Conservation (phyloP, 202 grass and related monocot genomes). For the Digitaria exilis region DNA sequence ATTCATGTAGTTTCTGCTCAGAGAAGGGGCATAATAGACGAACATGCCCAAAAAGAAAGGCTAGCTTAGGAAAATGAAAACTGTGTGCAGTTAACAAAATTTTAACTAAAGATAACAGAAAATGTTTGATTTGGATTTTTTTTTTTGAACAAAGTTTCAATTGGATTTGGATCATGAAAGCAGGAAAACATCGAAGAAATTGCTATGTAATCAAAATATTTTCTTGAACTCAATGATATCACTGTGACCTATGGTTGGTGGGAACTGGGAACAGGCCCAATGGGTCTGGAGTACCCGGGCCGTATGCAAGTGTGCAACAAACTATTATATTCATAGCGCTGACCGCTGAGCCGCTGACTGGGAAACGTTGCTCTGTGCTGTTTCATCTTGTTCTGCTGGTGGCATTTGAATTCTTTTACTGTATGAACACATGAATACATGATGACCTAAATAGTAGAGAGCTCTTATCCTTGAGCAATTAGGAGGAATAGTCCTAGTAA, state of each 20-base stretch:
- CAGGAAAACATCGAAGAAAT: neutral
- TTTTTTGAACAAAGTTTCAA: no score
- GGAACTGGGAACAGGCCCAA: constrained; percentile 12
- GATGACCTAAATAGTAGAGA: constrained; percentile 31
- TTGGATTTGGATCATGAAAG: neutral
- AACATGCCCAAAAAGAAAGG: constrained; percentile 54
- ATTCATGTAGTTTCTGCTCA: constrained; percentile 65
- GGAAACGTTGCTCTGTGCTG: neutral
- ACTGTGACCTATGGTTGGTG: neutral
- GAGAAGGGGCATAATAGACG: constrained; percentile 62
- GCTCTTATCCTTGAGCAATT: constrained; percentile 27
- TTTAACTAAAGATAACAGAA: neutral
- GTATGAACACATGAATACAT: constrained; percentile 38
- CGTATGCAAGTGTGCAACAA: constrained; percentile 6
- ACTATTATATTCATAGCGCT: neutral
- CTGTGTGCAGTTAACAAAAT: neutral
- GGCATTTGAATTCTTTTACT: constrained; percentile 43
- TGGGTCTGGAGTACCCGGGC: neutral
- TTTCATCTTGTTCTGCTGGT: constrained; percentile 2
- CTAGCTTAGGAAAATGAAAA: constrained; percentile 33
- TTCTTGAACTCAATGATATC: constrained; percentile 4
- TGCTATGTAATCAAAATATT: neutral
- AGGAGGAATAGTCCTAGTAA: no score
- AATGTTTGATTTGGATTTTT: neutral
- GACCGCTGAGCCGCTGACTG: neutral